phyloP scores from a whole-genome alignment of 441 rosid species.

The Theobroma grandiflorum region DNA sequence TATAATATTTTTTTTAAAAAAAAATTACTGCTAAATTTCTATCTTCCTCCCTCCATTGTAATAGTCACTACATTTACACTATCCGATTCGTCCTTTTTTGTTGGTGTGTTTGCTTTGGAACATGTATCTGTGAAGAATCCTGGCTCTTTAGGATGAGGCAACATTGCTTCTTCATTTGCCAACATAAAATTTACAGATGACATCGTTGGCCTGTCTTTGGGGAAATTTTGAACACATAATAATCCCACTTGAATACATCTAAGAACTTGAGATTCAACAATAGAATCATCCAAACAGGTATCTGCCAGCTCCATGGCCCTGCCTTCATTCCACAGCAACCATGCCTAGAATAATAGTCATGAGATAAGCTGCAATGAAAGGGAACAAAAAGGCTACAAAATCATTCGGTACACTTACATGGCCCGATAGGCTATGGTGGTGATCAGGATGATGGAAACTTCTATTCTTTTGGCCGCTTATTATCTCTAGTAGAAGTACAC shows the following conservation, averaged over 20 bases:
- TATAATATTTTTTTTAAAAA: too few relatives aligned
- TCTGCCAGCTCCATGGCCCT: slow-evolving; percentile 15
- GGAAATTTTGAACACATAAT: slow-evolving; percentile 25
- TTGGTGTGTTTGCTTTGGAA: not conserved
- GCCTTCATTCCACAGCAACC: slow-evolving; percentile 25
- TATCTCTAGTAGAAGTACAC: slow-evolving; percentile 44
- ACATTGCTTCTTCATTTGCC: slow-evolving; percentile 15
- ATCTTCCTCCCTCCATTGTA: slow-evolving; percentile 14
- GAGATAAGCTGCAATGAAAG: not conserved
- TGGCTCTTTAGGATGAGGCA: slow-evolving; percentile 21
- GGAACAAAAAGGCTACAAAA: not conserved
- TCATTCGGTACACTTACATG: not conserved
- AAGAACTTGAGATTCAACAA: slow-evolving; percentile 15
- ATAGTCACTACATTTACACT: slow-evolving; percentile 15
- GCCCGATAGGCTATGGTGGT: not conserved
- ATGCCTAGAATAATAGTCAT: slow-evolving; percentile 18
- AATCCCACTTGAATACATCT: slow-evolving; percentile 23
- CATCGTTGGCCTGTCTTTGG: slow-evolving; percentile 24
- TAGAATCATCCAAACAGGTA: slow-evolving; percentile 14
- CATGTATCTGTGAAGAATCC: slow-evolving; percentile 23
- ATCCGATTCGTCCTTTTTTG: not conserved
- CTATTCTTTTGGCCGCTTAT: slow-evolving; percentile 38
- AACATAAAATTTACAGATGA: slow-evolving; percentile 26
- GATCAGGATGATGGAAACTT: not conserved
- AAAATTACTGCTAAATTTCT: not conserved